Base-by-base conservation (phyloP, 768 basidiomycete genomes). In the Nidularia sp. region DNA sequence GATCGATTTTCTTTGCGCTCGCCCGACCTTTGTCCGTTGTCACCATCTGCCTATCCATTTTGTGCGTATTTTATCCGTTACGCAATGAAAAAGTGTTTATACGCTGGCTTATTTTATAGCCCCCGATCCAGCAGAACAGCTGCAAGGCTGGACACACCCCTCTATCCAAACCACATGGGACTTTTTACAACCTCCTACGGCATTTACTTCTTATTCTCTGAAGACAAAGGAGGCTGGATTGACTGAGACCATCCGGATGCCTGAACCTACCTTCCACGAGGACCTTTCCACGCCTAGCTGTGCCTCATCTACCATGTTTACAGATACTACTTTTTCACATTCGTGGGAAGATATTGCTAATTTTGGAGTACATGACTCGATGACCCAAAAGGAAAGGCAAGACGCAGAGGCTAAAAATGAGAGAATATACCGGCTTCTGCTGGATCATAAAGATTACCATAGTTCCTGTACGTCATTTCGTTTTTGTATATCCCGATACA, bases 361-460 rank as follows among this genome's bases (percentile, higher is more conserved):
- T 31, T 57, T 56, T 50, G 57, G 63, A 42, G 67, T 65, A 9
- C 69, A 72, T 54, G 65, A 69, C 15, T 74, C 74, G 4, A 73
- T 71, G 2, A 61, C 70, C 0, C 71, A 73, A 1, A 58, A 55
- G 25, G 72, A 79, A 45, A 69, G 72, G 13, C 54, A 55, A 5
- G 60, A 70, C n/a, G 62, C 70, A 12, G 73, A 79, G 45, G 65
- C 71, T 42, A 72, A 71, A 55, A 76, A 86, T 52, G 90, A 92
- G 68, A 70, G 82, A 54, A 73, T 81, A 53, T 93, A 91, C 62
- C 71, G 90, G 32, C 71, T 86, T 53, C 68, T 86, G 50, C 66
- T 86, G 45, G 76, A 73, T 42, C 90, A 92, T 55, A 72, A 78
- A 25, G 44, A 45, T n/a, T 91, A 84, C 66, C 84, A 93, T 62